These are phyloP conservation scores for Dissophora ornata DNA, from an alignment of 192 early-diverging fungal genomes.

Conservation along the genomic window DNA sequence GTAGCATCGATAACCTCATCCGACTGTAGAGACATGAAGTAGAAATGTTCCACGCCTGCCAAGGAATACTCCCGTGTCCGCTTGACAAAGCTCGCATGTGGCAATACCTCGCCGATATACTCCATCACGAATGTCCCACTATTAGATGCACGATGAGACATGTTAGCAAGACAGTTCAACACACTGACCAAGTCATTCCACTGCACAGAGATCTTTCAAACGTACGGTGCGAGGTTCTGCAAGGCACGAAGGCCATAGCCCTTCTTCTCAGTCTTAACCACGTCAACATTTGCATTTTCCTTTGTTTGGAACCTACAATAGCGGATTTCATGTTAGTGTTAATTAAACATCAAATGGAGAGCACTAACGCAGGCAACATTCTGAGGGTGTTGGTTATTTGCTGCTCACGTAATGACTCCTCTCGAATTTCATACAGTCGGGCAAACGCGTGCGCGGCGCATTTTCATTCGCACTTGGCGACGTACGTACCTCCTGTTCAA, in stretches of 20 bases:
- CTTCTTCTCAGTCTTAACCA: slow-evolving; percentile 92
- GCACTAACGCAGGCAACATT: neutral
- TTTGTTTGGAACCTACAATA: slow-evolving; percentile 80
- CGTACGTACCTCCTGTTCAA: slow-evolving; percentile 79
- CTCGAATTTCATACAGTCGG: neutral
- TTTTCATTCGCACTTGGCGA: neutral
- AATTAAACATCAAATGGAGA: neutral
- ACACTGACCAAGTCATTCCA: neutral
- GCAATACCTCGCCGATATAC: slow-evolving; percentile 96
- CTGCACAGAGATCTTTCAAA: neutral
- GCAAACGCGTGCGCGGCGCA: neutral
- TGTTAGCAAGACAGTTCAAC: neutral
- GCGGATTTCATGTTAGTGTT: neutral
- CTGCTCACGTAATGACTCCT: neutral
- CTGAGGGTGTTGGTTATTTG: neutral
- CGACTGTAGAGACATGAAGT: slow-evolving; percentile 96
- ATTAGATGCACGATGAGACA: slow-evolving; percentile 22
- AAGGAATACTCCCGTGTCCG: slow-evolving; percentile 84
- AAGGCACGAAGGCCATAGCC: slow-evolving; percentile 92
- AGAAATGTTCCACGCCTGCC: slow-evolving; percentile 91
- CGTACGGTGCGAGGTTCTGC: slow-evolving; percentile 70
- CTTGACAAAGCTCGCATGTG: slow-evolving; percentile 83
- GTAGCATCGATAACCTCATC: slow-evolving; percentile 97
- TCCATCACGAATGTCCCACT: slow-evolving; percentile 96
- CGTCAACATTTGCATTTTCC: slow-evolving; percentile 86